Base-by-base conservation (phyloP, 768 basidiomycete genomes). In the Paxillus ammoniavirescens region DNA sequence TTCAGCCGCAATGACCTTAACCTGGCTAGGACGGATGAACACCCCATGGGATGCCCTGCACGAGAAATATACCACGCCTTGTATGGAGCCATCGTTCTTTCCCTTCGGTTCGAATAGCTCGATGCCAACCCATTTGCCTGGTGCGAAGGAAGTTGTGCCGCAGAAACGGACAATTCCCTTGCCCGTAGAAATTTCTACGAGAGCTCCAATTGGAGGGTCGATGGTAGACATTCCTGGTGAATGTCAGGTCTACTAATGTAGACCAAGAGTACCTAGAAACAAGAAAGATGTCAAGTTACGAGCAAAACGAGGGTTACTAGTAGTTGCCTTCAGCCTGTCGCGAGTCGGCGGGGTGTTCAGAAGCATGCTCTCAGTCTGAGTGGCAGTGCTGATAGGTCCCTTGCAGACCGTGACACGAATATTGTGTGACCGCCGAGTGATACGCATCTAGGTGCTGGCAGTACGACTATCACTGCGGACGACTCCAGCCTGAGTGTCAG, bases 121-220 rank as follows among this genome's bases (percentile, higher is more conserved):
- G 49, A 98, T 84, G 9, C 97, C 97, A 47, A 97, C 80, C 96
- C 96, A 99, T 78, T 89, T 93, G 0, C 97, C 97, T 2, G 83
- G 71, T 18, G 91, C 82, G 68, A 98, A 98, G 2, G 80, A 77
- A 0, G 96, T 95, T 31, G 82, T 57, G 0, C 96, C 97, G 47
- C 79, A 81, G 77, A 93, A 99, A 21, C 94, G 81, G 43, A 98
- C 88, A 43, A 87, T 76, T 2, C 97, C 97, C 36, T 83, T 79
- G 15, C 95, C 94, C 37, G 86, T 84, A 0, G 87, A 72, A 42
- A 94, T 83, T 51, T 87, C 81, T 14, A 97, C 95, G 51, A 89
- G 80, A 4, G 92, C 80, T 31, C 89, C 89, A 45, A 92, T 67
- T 4, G 80, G 69, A 33, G 77, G 75, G 28, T 82, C 82, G 42